Evolutionary conservation across 345 rosid genomes (phyloP).

Genomic region (Trapa incisa): DNA sequence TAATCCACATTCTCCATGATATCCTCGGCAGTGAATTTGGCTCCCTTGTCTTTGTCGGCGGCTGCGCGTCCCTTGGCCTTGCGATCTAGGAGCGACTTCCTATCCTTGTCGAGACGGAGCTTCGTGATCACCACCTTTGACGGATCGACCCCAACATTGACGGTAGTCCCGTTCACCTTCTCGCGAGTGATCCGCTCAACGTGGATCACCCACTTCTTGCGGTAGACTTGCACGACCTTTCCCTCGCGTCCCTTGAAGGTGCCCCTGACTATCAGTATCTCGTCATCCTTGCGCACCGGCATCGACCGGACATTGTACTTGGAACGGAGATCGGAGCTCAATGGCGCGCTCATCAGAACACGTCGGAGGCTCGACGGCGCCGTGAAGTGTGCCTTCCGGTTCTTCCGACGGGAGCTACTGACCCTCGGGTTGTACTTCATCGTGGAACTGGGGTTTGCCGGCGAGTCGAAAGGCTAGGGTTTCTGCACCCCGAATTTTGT

Average conservation of each 20-base stretch:
- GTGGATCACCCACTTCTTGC: conserved; percentile 17
- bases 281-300: conserved; percentile 20
- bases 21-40: conserved; percentile 5
- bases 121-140: no score
- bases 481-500: background rate
- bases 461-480: background rate
- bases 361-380: conserved; percentile 18
- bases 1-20: conserved; percentile 9
- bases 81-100: no score
- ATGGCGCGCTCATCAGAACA: conserved; percentile 15
- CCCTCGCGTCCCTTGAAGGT: conserved; percentile 17
- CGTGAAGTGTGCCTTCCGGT: conserved; percentile 15
- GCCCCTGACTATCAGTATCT: conserved; percentile 14
- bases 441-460: background rate
- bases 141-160: conserved; percentile 1
- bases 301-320: conserved; percentile 10
- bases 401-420: conserved; percentile 18
- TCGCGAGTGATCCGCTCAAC: conserved; percentile 16
- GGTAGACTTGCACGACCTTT: conserved; percentile 15
- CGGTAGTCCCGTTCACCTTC: conserved; percentile 15
- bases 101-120: no score
- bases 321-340: conserved; percentile 12
- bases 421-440: conserved; percentile 17
- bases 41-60: no score
- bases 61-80: no score